Evolutionary conservation across 2,329 filamentous ascomycete species (phyloP), one percentile per base, ranked within the genome.

Genomic region (Mollisia scopiformis): DNA sequence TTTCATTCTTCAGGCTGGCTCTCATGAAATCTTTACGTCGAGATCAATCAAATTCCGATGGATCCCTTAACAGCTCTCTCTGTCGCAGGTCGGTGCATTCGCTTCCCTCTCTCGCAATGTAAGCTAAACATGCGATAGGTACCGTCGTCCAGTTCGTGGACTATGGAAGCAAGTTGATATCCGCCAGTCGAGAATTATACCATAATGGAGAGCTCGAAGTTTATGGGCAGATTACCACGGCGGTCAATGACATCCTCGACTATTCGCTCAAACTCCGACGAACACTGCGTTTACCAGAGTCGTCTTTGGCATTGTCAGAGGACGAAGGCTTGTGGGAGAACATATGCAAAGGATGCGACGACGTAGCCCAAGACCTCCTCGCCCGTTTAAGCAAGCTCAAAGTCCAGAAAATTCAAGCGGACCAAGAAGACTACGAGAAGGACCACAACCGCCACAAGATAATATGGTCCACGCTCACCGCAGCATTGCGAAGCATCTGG

Each of bases 51-150:
- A 8, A 16, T 13, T 41, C 37, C 19, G 8, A 55, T 41, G 33
- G 64, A 66, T 30, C 60, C 64, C 5, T 35, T 66, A 14, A 54
- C 64, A n/a, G 61, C 62, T 21, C 31, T 65, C 7, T 59, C 55
- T 21, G 23, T 66, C n/a, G n/a, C n/a, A n/a, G n/a, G n/a, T n/a
- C n/a, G n/a, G n/a, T n/a, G n/a, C n/a, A n/a, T n/a, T n/a, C n/a
- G n/a, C n/a, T n/a, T n/a, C n/a, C n/a, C n/a, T n/a, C n/a, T n/a
- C n/a, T n/a, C n/a, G n/a, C n/a, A n/a, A n/a, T n/a, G n/a, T n/a
- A n/a, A n/a, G n/a, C n/a, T n/a, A n/a, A n/a, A n/a, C n/a, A n/a
- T n/a, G n/a, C n/a, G 2, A 61, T 62, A 6, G 50, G 51, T 14
- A 60, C 35, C 21, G 52, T 63, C 6, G 51, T 65, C 6, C 57